These are phyloP conservation scores for Coemansia sp. DNA, from an alignment of 192 early-diverging fungal species.

Conservation along the genomic window DNA sequence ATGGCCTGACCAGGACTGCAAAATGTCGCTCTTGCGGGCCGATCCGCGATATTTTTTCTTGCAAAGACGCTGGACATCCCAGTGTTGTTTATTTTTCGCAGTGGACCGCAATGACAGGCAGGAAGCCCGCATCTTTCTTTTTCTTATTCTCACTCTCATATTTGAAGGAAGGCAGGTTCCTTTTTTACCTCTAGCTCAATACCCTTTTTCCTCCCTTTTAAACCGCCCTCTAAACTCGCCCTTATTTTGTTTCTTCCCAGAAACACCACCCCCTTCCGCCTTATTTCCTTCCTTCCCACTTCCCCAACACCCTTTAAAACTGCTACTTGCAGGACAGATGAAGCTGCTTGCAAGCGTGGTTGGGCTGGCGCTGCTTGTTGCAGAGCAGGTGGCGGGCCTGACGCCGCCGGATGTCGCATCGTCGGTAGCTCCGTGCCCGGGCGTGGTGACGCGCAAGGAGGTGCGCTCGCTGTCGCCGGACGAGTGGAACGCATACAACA, in stretches of 20 bases:
- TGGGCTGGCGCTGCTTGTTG: constrained; percentile 24
- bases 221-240: too few species aligned
- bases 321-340: constrained; percentile 17
- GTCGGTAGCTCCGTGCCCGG: constrained; percentile 16
- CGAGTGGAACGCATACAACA: constrained; percentile 43
- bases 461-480: constrained; percentile 33
- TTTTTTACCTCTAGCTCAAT: not conserved
- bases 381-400: constrained; percentile 6
- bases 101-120: not conserved
- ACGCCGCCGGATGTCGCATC: constrained; percentile 33
- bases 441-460: constrained; percentile 45
- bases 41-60: not conserved
- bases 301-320: not conserved
- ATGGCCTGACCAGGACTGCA: constrained; percentile 2
- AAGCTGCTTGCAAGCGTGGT: constrained; percentile 24
- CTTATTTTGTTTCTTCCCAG: too few species aligned
- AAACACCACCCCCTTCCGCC: too few species aligned
- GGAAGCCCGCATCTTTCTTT: not conserved
- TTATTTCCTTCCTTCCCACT: not conserved
- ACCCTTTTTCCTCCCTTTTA: not conserved
- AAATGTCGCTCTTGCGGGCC: too few species aligned
- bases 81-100: not conserved
- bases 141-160: not conserved
- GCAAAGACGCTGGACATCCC: too few species aligned
- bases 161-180: not conserved